Conservation (phyloP, 805 yeast genomes). For the Blastobotrys robertii region DNA sequence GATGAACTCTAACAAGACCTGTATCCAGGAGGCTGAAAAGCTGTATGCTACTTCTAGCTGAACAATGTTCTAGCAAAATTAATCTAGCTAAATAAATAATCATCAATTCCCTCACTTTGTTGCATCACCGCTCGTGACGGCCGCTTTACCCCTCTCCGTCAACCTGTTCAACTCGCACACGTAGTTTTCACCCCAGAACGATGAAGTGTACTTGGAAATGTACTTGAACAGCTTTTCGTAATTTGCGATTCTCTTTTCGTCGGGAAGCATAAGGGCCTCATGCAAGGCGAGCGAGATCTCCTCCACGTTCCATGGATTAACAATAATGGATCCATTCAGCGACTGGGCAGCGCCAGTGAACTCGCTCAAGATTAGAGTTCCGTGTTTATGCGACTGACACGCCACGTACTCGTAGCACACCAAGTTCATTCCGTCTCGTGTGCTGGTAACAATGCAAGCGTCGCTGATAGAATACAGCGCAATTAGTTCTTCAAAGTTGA, state of each 20-base stretch:
- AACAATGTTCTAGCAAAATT: neutral
- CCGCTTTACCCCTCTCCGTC: neutral
- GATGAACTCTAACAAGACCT: conserved; percentile 85
- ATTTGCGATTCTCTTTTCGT: conserved; percentile 68
- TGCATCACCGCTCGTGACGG: no score
- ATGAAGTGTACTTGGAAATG: conserved; percentile 87
- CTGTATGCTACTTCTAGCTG: conserved; percentile 13
- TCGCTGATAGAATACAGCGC: conserved; percentile 80
- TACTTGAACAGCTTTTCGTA: conserved; percentile 79
- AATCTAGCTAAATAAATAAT: conserved; percentile 1
- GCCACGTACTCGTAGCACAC: conserved; percentile 96
- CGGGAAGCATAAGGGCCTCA: conserved; percentile 78
- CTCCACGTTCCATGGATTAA: conserved; percentile 98
- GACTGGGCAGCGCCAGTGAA: conserved; percentile 99
- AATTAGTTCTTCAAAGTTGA: conserved; percentile 84
- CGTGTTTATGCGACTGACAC: conserved; percentile 79
- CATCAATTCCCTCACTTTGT: no score
- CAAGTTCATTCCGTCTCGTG: conserved; percentile 97
- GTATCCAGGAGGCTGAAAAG: conserved; percentile 87
- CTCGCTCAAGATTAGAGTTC: conserved; percentile 81
- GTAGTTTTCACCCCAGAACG: conserved; percentile 95
- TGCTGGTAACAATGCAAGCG: conserved; percentile 85
- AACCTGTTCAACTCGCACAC: conserved; percentile 59
- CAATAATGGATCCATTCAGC: conserved; percentile 83
- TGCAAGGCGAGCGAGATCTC: conserved; percentile 78